Conservation (phyloP, 2,329 filamentous ascomycete species). For the Arthrobotrys musiformis region DNA sequence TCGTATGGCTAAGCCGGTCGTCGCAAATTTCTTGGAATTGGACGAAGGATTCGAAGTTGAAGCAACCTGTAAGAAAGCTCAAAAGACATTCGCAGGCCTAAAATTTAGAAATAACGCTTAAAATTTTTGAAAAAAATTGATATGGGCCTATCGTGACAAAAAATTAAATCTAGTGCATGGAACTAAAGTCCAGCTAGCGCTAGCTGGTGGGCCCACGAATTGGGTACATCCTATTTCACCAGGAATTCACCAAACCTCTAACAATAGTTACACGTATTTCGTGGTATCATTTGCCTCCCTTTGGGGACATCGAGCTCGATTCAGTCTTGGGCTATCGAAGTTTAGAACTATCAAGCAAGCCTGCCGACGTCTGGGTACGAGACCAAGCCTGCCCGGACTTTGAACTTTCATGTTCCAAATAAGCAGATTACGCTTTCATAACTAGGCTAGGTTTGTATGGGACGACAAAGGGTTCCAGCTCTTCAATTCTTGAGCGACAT, state of each 20-base stretch:
- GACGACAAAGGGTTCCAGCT: too few relatives aligned
- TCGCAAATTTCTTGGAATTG: neutral
- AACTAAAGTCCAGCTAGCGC: neutral
- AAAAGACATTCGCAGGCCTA: neutral
- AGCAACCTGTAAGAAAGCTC: neutral
- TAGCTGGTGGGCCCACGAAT: too few relatives aligned
- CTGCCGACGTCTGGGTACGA: too few relatives aligned
- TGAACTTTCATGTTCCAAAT: too few relatives aligned
- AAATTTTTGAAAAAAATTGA: neutral
- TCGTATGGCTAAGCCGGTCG: neutral
- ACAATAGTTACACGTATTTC: neutral
- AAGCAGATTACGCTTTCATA: too few relatives aligned
- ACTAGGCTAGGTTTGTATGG: too few relatives aligned
- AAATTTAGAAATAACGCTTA: neutral
- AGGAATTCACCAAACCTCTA: neutral
- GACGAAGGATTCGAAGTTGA: neutral
- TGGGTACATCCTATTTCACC: neutral
- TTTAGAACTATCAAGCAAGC: too few relatives aligned
- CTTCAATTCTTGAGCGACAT: too few relatives aligned
- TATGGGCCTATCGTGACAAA: neutral
- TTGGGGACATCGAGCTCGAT: neutral
- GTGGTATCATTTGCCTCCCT: neutral
- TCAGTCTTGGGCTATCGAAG: too few relatives aligned
- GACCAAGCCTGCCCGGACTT: too few relatives aligned
- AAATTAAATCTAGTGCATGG: neutral